Base-by-base conservation (phyloP, 106 monocot species). In the Alisma plantagoaquatica region DNA sequence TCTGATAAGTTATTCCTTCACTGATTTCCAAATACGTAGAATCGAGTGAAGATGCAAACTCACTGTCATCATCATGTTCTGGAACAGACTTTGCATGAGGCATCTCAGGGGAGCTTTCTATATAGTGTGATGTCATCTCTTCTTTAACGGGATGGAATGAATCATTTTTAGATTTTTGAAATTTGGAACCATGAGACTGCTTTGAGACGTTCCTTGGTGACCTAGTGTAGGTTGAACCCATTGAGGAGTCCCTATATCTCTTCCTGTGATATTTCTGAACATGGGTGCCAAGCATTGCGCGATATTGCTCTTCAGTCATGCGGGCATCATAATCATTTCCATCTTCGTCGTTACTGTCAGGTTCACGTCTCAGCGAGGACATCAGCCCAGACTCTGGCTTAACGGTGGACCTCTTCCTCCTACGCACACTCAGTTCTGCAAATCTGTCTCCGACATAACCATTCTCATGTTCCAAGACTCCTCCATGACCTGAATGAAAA, bases 11-110 rank as follows among this genome's bases (percentile, higher is more conserved):
- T 33, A 89, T 74, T 18, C 78, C 88, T 42, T 96, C 84, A 23
- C 94, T 88, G 32, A 96, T 78, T 61, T 96, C 94, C 63, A 96
- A 56, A 61, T 81, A 88, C 55, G 75, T 43, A 54, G 74, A 77
- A 56, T 84, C 77, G 8, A 73, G 4, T 18, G 77, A 64, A 23
- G 80, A 67, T 28, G 57, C 51, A 57, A 62, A 45, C 46, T 69
- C 77, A 69, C 27, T 66, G 17, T 52, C 55, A 43, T 60, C 64
- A 49, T 62, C 69, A 60, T 75, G 76, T 32, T 73, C 77, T 2
- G 59, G 66, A 33, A 65, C 57, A 50, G 61, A 60, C 46, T 82
- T 67, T 7, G 23, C 32, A 21, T 63, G 76, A 62, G 64, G 72
- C 41, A 74, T 70, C 24, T 77, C 80, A 0, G 71, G 71, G 12